Percentiles rank a stretch among this genome's conserved stretches.
phyloP scores from a whole-genome alignment of 345 rosid genomes.

The Chamaenerion angustifolium region DNA sequence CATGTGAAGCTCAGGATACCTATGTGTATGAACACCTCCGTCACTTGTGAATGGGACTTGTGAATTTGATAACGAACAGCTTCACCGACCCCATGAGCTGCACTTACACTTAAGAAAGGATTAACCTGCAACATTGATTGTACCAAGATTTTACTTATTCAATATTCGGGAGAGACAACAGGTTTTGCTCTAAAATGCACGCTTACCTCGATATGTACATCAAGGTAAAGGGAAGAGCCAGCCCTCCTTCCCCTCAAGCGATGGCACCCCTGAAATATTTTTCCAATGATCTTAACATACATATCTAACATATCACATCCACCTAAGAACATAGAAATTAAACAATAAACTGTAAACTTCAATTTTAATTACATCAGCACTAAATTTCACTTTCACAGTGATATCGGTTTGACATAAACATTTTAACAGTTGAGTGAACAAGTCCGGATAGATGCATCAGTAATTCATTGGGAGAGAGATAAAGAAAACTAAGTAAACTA shows the following conservation, averaged over 20 bases:
- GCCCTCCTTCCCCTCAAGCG: conserved; percentile 94
- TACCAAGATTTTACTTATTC: too few species aligned
- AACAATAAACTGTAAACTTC: too few species aligned
- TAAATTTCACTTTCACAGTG: too few species aligned
- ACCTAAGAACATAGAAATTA: background rate
- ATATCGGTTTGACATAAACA: too few species aligned
- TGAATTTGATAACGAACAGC: conserved; percentile 58
- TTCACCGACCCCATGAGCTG: conserved; percentile 84
- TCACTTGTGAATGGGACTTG: conserved; percentile 49
- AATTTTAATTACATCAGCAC: too few species aligned
- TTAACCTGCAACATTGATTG: conserved; percentile 42
- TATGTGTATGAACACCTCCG: conserved; percentile 92
- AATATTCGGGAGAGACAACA: background rate
- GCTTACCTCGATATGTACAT: conserved; percentile 84
- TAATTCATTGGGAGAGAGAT: too few species aligned
- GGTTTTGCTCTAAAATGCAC: background rate
- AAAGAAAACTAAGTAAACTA: too few species aligned
- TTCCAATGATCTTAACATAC: conserved; percentile 1
- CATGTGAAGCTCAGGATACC: conserved; percentile 25
- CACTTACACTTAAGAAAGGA: conserved; percentile 81
- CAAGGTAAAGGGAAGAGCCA: conserved; percentile 78
- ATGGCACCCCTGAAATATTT: conserved; percentile 59
- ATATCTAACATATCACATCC: background rate
- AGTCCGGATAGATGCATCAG: too few species aligned
- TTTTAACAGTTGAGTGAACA: too few species aligned